Evolutionary conservation across 73 alveolate genomes (phyloP), one percentile per base, ranked within the genome.

Genomic region (Paramecium octaurelia): DNA sequence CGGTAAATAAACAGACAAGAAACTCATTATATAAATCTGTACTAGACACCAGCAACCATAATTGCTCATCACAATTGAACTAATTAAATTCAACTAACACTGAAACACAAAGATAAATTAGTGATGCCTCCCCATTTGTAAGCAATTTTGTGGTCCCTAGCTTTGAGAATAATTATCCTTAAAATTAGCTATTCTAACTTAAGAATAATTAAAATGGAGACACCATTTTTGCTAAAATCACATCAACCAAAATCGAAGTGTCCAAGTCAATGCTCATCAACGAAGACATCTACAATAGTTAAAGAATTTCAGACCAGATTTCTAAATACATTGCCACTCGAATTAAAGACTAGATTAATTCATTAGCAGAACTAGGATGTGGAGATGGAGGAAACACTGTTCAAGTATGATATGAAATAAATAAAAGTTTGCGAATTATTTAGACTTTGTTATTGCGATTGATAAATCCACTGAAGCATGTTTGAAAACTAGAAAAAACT

Each of bases 361-460:
- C 57, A 43, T 34, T 80, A 24, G 73, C 75, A 43, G 91, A 80
- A 23, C 6, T 44, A 2, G 91, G 91, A 80, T 80, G 91, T 80
- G 91, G 91, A 6, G 75, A 24, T 10, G 91, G 91, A 24, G 70
- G 76, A 12, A 80, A 80, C 54, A 80, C 91, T 2, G 91, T 80
- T 21, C 46, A 80, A 34, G 84, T 64, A 64, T 27, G 27, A 64
- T 31, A 27, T 64, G 46, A 12, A 64, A 31, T 64, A 10, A 64
- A 64, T 31, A 31, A 12, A 64, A 64, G 91, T 80, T 80, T 80
- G 91, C 76, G 1, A 80, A 80, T n/a, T 34, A 80, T 20, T 80
- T 34, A 23, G 75, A 43, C 31, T 80, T 31, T 80, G 91, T 80
- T n/a, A 80, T 80, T 24, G 91, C 76, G 0, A 64, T 80, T 11